These are phyloP conservation scores for Kwoniella newhampshirensis DNA, from an alignment of 768 basidiomycete species.

Conservation along the genomic window DNA sequence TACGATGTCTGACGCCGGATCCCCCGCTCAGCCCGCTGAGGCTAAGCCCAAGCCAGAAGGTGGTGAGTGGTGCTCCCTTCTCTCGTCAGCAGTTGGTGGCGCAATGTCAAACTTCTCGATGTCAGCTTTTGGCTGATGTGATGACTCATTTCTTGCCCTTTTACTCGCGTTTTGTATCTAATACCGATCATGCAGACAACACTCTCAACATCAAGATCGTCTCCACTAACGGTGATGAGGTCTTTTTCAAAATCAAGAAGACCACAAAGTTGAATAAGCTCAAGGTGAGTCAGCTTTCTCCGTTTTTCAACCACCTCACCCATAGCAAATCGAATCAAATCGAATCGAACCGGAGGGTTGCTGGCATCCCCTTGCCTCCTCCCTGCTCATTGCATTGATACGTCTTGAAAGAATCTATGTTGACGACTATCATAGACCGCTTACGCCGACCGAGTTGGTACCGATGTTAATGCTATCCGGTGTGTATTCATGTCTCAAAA, in stretches of 20 bases:
- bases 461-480: conserved; percentile 84
- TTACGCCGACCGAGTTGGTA: conserved; percentile 88
- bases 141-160: neutral
- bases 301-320: neutral
- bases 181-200: conserved; percentile 32
- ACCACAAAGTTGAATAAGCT: conserved; percentile 89
- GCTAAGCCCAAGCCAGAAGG: conserved; percentile 44
- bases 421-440: conserved; percentile 56
- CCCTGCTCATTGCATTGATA: neutral
- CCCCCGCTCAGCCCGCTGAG: conserved; percentile 33
- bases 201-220: conserved; percentile 50
- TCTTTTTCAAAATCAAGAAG: conserved; percentile 96
- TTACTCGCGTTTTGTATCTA: too few relatives aligned
- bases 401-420: neutral
- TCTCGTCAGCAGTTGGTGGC: neutral
- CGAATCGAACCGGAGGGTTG: too few relatives aligned
- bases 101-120: too few relatives aligned
- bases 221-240: conserved; percentile 67
- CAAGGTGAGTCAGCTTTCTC: conserved; percentile 57
- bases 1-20: conserved; percentile 45
- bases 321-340: too few relatives aligned
- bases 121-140: conserved; percentile 9
- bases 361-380: neutral
- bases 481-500: conserved; percentile 50
- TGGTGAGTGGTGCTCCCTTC: conserved; percentile 14